Conservation (phyloP, 1,284 basidiomycete species). For the Tylopilus sp. region DNA sequence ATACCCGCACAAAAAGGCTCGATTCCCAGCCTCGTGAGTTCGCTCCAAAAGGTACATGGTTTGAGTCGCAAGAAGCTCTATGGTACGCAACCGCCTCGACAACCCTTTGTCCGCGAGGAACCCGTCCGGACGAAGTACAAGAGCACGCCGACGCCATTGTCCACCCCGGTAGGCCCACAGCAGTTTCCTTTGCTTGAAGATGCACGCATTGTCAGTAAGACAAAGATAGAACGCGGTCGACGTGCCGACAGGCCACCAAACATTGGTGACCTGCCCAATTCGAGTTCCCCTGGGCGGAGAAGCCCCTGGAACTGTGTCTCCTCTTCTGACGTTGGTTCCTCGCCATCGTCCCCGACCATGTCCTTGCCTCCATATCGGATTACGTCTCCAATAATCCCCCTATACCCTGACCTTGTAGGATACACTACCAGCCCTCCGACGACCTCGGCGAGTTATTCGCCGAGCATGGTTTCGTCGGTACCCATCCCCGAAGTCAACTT, state of each 20-base stretch:
- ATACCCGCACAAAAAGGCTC: slow-evolving; percentile 8
- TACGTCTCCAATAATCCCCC: slow-evolving; percentile 24
- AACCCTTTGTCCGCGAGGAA: slow-evolving; percentile 53
- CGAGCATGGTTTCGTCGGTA: slow-evolving; percentile 10
- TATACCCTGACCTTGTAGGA: slow-evolving; percentile 23
- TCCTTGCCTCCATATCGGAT: slow-evolving; percentile 22
- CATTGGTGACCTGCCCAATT: slow-evolving; percentile 18
- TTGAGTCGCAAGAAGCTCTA: slow-evolving; percentile 62
- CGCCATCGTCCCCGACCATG: slow-evolving; percentile 26
- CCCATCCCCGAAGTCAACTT: slow-evolving; percentile 18
- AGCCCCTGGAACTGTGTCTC: slow-evolving; percentile 23
- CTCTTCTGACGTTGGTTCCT: slow-evolving; percentile 24
- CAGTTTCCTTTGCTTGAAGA: slow-evolving; percentile 27
- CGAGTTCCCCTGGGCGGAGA: slow-evolving; percentile 19
- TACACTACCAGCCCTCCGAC: slow-evolving; percentile 17
- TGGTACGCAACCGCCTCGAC: slow-evolving; percentile 44
- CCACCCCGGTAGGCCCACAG: slow-evolving; percentile 33
- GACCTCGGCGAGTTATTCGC: slow-evolving; percentile 12
- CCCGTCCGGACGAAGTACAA: slow-evolving; percentile 33
- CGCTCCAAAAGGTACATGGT: slow-evolving; percentile 57
- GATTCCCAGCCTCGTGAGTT: slow-evolving; percentile 46
- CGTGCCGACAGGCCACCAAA: slow-evolving; percentile 20
- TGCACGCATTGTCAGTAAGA: slow-evolving; percentile 15
- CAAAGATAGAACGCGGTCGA: slow-evolving; percentile 27
- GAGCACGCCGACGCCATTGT: slow-evolving; percentile 30